phyloP scores from a whole-genome alignment of 176 grass and related monocot species.

The sorghum (Sorghum bicolor) region DNA sequence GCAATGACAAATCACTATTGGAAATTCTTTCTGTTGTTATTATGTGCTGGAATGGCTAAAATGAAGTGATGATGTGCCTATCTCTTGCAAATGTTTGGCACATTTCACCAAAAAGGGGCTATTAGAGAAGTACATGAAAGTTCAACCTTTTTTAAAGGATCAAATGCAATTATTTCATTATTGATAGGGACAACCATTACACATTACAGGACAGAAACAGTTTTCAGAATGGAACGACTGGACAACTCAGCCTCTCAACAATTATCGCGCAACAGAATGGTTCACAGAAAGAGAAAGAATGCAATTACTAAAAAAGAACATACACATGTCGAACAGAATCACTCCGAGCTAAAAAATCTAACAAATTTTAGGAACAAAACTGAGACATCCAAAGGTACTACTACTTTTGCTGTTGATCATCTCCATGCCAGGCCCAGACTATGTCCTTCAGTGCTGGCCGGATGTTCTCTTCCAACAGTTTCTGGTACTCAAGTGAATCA shows the following conservation, averaged over 20 bases:
- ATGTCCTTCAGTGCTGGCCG: conserved; percentile 71
- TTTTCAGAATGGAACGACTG: conserved; percentile 5
- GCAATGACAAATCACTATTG: not conserved
- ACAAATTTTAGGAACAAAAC: not conserved
- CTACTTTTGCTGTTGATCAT: conserved; percentile 32
- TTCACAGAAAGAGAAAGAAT: not conserved
- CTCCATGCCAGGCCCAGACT: conserved; percentile 69
- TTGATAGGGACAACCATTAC: not conserved
- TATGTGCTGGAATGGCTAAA: not conserved
- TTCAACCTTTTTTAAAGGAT: not conserved
- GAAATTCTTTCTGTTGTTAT: not conserved
- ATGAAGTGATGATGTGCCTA: not conserved
- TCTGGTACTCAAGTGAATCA: conserved; percentile 69
- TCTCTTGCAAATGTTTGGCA: not conserved
- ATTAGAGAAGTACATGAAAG: not conserved
- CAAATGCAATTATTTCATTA: not conserved
- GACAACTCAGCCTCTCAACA: not conserved
- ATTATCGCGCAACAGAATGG: not conserved
- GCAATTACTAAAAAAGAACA: conserved; percentile 22
- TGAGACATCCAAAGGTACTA: conserved; percentile 22
- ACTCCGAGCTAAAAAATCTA: not conserved
- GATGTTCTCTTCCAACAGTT: conserved; percentile 58
- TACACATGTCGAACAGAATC: not conserved
- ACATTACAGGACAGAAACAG: not conserved
- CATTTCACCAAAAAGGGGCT: not conserved